Evolutionary conservation across 257 asterid species (phyloP).

Genomic region (Petunia axillaris): DNA sequence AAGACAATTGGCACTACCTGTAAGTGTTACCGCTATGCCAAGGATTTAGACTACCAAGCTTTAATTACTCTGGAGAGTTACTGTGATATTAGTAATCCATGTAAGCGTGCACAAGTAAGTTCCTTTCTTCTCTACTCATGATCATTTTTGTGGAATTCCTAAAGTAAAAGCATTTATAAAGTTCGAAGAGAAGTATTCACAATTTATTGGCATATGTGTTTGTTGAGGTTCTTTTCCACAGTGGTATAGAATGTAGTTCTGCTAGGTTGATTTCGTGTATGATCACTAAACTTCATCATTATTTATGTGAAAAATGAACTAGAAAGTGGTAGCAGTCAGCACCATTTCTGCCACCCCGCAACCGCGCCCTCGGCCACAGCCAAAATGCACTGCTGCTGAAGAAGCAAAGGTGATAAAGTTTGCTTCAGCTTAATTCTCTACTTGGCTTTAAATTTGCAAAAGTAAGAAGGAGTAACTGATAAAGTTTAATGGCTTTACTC

Average conservation of each 20-base stretch:
- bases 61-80: constrained; percentile 9
- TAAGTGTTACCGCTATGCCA: constrained; percentile 2
- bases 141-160: too few relatives aligned
- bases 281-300: too few relatives aligned
- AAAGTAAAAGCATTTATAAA: too few relatives aligned
- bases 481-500: too few relatives aligned
- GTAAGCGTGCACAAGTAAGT: not conserved
- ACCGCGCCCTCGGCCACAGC: not conserved
- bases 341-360: constrained; percentile 5
- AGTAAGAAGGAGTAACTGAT: too few relatives aligned
- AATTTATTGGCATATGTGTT: too few relatives aligned
- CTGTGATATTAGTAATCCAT: constrained; percentile 13
- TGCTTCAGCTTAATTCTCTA: too few relatives aligned
- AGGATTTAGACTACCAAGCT: not conserved
- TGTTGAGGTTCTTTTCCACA: too few relatives aligned
- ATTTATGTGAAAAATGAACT: not conserved
- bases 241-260: too few relatives aligned
- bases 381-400: not conserved
- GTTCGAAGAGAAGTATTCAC: too few relatives aligned
- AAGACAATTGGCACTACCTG: constrained; percentile 15
- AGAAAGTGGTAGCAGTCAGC: not conserved
- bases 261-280: too few relatives aligned
- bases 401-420: not conserved
- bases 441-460: too few relatives aligned
- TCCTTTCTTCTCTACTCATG: not conserved